Evolutionary conservation across 2,329 filamentous ascomycete species (phyloP).

Genomic region (Ophiostoma angusticollis): DNA sequence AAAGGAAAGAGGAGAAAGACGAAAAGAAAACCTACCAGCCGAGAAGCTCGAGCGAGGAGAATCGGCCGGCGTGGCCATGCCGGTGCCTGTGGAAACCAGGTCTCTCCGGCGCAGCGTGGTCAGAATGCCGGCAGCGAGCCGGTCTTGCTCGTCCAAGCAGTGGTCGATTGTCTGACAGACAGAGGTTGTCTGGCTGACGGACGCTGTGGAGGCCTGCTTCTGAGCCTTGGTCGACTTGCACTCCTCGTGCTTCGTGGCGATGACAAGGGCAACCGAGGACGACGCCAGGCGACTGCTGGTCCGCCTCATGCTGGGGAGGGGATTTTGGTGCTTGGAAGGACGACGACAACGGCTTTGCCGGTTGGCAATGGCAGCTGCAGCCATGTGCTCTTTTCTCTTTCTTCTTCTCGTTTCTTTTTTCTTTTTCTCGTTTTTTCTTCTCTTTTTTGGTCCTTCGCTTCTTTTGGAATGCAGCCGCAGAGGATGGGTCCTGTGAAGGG

Average conservation of each 20-base stretch:
- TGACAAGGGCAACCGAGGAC: background rate
- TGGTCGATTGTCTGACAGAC: slow-evolving; percentile 6
- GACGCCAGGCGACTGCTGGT: slow-evolving; percentile 3
- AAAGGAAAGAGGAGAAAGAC: background rate
- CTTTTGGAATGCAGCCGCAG: no score
- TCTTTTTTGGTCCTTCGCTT: no score
- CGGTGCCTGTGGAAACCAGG: background rate
- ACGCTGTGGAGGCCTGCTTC: no score
- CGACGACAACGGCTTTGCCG: no score
- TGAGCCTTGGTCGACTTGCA: background rate
- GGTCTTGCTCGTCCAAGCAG: slow-evolving; percentile 10
- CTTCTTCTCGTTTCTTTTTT: no score
- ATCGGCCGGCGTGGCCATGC: background rate
- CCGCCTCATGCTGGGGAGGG: background rate
- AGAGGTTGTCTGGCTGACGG: no score
- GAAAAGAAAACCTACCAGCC: background rate
- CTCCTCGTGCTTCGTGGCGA: background rate
- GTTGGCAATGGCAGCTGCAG: no score
- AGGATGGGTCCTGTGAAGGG: no score
- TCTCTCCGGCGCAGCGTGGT: slow-evolving; percentile 9
- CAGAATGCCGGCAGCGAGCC: slow-evolving; percentile 10
- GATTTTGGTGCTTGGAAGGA: background rate
- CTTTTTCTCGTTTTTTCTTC: no score
- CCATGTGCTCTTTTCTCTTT: no score
- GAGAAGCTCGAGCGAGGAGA: background rate